Conservation (phyloP, 2,329 filamentous ascomycete species). For the Nectriaceae sp. region DNA sequence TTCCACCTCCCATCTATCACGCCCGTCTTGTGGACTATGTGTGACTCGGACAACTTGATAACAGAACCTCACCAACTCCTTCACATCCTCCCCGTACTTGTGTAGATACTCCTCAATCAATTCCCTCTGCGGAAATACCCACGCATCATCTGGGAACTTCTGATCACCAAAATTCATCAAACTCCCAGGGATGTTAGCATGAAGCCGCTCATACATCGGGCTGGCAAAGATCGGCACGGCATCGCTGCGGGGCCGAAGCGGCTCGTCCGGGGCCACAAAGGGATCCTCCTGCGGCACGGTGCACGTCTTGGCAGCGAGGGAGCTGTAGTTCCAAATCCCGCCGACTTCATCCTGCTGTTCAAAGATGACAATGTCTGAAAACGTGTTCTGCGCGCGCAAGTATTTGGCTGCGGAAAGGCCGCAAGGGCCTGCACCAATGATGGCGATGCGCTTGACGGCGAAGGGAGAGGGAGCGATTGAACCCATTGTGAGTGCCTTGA, state of each 20-base stretch:
- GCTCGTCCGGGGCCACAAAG: constrained; percentile 62
- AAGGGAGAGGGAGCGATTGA: constrained; percentile 38
- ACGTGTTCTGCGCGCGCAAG: constrained; percentile 67
- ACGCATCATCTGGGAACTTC: constrained; percentile 61
- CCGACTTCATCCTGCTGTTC: constrained; percentile 79
- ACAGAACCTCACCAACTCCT: constrained; percentile 67
- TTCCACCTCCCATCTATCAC: constrained; percentile 63
- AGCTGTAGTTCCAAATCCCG: constrained; percentile 84
- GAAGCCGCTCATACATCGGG: constrained; percentile 78
- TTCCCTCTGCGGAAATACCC: constrained; percentile 74
- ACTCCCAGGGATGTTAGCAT: constrained; percentile 82
- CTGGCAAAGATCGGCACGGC: constrained; percentile 68
- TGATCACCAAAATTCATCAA: constrained; percentile 81
- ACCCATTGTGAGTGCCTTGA: constrained; percentile 33
- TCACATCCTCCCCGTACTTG: constrained; percentile 68
- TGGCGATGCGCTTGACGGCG: constrained; percentile 63
- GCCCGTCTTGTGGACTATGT: constrained; percentile 26
- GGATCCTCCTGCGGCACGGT: constrained; percentile 71
- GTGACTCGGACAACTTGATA: constrained; percentile 67
- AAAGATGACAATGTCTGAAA: constrained; percentile 72
- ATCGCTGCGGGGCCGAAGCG: constrained; percentile 48
- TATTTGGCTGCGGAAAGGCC: constrained; percentile 83
- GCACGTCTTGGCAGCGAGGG: constrained; percentile 46
- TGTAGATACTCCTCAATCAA: constrained; percentile 75
- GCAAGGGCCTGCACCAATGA: constrained; percentile 81